A percentile compares a stretch with the other conserved stretches of the same genome.
Evolutionary conservation across 768 basidiomycete genomes (phyloP).

Genomic region (Calocybe gangraenosa): DNA sequence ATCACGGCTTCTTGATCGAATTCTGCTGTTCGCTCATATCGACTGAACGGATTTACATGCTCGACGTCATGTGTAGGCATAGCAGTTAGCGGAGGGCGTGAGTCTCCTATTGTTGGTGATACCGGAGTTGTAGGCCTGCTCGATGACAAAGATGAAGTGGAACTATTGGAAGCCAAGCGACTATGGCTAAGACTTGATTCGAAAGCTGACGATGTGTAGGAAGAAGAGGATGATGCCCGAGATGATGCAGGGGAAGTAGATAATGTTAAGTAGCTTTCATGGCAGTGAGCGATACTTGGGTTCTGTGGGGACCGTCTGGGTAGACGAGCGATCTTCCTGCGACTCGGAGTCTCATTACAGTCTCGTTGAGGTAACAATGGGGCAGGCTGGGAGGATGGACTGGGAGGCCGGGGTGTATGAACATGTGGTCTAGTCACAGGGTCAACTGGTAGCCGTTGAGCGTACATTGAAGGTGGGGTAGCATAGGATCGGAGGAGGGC

Average conservation of each 20-base stretch:
- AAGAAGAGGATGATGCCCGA: constrained; percentile 3
- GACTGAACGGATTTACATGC: too few species aligned
- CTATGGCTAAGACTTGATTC: too few species aligned
- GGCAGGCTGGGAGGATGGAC: neutral
- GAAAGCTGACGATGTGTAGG: constrained; percentile 1
- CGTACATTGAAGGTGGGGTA: neutral
- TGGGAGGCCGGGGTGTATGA: neutral
- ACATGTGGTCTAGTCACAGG: neutral
- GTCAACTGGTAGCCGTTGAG: neutral
- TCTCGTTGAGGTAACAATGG: neutral
- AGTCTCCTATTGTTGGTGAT: too few species aligned
- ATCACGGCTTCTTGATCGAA: too few species aligned
- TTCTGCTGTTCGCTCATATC: too few species aligned
- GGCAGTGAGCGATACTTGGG: neutral
- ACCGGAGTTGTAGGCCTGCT: constrained; percentile 7
- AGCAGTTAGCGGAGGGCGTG: too few species aligned
- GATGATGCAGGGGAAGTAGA: constrained; percentile 6
- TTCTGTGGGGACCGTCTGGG: constrained; percentile 7
- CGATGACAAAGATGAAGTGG: constrained; percentile 4
- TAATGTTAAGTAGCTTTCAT: neutral
- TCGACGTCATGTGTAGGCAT: too few species aligned
- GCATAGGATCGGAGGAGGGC: neutral
- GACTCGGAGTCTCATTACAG: neutral
- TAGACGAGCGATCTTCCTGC: constrained; percentile 4
- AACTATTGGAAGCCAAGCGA: too few species aligned